These are phyloP conservation scores for Aspergillus thermomutatus DNA, from an alignment of 2,329 filamentous ascomycete genomes.

Conservation along the genomic window DNA sequence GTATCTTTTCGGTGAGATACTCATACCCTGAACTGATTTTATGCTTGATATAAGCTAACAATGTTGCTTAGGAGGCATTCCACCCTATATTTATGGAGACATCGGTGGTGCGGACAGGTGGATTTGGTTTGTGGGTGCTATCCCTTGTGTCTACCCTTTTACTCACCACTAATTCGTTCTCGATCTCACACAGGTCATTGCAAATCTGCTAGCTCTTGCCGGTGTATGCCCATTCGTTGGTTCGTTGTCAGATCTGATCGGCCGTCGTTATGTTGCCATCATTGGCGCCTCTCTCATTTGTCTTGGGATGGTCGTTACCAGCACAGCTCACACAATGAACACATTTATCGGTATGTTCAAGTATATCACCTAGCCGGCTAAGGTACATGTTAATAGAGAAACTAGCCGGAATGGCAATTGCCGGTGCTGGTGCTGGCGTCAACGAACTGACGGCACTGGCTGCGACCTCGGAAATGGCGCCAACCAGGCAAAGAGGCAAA, in stretches of 20 bases:
- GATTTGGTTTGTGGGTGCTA: constrained; percentile 54
- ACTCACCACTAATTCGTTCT: background rate
- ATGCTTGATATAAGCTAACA: constrained; percentile 1
- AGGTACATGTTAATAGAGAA: background rate
- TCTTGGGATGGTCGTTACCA: constrained; percentile 58
- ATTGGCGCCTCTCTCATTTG: constrained; percentile 53
- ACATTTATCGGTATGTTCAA: constrained; percentile 55
- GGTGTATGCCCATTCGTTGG: constrained; percentile 64
- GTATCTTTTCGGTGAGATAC: constrained; percentile 46
- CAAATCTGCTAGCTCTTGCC: constrained; percentile 53
- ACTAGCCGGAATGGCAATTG: constrained; percentile 54
- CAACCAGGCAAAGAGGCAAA: constrained; percentile 60
- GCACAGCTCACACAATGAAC: constrained; percentile 58
- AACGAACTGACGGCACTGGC: constrained; percentile 67
- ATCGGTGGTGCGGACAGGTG: constrained; percentile 60
- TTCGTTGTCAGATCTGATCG: constrained; percentile 61
- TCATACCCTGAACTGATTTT: constrained; percentile 5
- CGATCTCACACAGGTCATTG: constrained; percentile 36
- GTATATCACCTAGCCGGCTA: constrained; percentile 18
- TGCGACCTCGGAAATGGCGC: constrained; percentile 65
- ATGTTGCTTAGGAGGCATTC: constrained; percentile 38
- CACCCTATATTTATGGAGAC: constrained; percentile 56
- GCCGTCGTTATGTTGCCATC: constrained; percentile 59
- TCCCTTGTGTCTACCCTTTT: background rate
- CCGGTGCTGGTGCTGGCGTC: constrained; percentile 64